A percentile compares a stretch with the other conserved stretches of the same genome.
These are phyloP conservation scores for Apiospora saccharicola DNA, from an alignment of 2,329 filamentous ascomycete species.

Conservation along the genomic window DNA sequence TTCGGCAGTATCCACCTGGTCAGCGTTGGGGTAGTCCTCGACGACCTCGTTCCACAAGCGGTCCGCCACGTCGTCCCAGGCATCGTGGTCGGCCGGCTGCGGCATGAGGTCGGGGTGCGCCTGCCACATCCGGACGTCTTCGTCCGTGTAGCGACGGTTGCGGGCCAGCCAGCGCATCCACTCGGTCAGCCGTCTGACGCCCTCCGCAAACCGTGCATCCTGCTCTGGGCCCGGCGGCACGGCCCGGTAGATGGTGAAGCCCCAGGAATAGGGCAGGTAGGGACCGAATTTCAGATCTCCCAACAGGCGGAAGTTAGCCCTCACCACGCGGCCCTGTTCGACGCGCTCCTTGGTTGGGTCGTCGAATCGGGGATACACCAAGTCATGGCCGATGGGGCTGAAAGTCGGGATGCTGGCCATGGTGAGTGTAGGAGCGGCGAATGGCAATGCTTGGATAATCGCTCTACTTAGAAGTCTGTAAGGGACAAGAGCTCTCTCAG, in stretches of 20 bases:
- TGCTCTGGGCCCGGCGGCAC: neutral
- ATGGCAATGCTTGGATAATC: too few relatives aligned
- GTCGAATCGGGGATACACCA: too few relatives aligned
- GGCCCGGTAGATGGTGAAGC: neutral
- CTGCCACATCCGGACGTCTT: neutral
- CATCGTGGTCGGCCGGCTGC: neutral
- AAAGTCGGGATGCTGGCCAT: too few relatives aligned
- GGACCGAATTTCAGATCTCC: neutral
- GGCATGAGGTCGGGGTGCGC: neutral
- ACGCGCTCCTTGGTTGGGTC: neutral
- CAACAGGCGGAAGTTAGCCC: neutral
- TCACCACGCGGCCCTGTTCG: neutral
- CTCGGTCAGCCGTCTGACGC: neutral
- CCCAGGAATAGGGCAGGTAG: neutral
- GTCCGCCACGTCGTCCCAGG: neutral
- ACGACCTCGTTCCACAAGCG: neutral
- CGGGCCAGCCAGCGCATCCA: neutral
- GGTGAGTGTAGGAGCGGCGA: too few relatives aligned
- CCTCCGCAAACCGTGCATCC: neutral
- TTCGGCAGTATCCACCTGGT: neutral
- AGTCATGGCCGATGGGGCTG: too few relatives aligned
- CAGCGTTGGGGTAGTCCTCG: neutral
- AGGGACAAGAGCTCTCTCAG: too few relatives aligned
- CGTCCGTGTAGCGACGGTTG: neutral
- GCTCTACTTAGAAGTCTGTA: too few relatives aligned